Percentiles rank a stretch among this genome's conserved stretches.
Evolutionary conservation across 352 stramenopile genomes (phyloP).

Genomic region (Bremia lactucae): DNA sequence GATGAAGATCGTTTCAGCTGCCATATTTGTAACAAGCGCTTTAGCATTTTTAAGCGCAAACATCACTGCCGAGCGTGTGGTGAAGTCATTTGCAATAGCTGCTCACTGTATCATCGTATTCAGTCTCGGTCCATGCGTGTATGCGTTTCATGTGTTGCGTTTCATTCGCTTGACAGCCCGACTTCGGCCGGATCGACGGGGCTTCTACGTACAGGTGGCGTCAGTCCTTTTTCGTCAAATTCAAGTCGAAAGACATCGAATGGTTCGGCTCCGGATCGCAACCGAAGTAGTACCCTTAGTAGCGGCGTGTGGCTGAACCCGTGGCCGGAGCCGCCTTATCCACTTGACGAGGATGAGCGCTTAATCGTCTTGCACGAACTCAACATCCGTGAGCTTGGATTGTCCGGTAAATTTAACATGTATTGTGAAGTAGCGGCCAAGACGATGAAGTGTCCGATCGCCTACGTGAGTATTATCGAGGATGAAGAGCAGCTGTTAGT

Average conservation of each 20-base stretch:
- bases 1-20: constrained; percentile 79
- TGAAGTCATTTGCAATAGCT: constrained; percentile 81
- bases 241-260: constrained; percentile 56
- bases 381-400: constrained; percentile 64
- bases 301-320: constrained; percentile 64
- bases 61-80: constrained; percentile 79
- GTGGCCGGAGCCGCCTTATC: constrained; percentile 75
- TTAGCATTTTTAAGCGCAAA: constrained; percentile 84
- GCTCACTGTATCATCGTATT: constrained; percentile 75
- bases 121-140: constrained; percentile 79
- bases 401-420: constrained; percentile 80
- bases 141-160: constrained; percentile 74
- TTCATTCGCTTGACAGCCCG: constrained; percentile 71
- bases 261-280: constrained; percentile 22
- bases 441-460: constrained; percentile 83
- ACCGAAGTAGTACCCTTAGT: constrained; percentile 45
- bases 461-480: constrained; percentile 80
- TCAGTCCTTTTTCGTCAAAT: constrained; percentile 23
- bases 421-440: constrained; percentile 81
- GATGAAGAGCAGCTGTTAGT: constrained; percentile 77
- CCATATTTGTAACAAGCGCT: constrained; percentile 84
- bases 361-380: constrained; percentile 61
- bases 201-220: constrained; percentile 22
- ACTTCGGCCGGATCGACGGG: constrained; percentile 44
- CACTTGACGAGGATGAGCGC: constrained; percentile 69